A percentile compares a stretch with the other conserved stretches of the same genome.
Evolutionary conservation across 2,329 filamentous ascomycete genomes (phyloP).

Genomic region (Westerdykella ornata): DNA sequence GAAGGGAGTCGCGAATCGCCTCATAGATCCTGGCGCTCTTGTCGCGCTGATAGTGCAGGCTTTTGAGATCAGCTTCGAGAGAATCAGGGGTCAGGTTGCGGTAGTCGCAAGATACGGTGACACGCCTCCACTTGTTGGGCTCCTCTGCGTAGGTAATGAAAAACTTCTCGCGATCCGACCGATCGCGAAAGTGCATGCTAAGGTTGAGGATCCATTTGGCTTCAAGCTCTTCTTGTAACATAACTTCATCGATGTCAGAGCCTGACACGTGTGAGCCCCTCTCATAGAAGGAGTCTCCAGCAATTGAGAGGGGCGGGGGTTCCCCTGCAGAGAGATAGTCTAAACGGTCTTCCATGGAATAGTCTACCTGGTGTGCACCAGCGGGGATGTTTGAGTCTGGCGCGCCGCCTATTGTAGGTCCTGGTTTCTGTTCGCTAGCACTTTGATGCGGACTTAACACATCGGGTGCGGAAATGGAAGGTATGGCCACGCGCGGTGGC

Average conservation of each 20-base stretch:
- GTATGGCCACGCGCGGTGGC: conserved; percentile 32
- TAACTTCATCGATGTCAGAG: conserved; percentile 47
- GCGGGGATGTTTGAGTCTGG: conserved; percentile 28
- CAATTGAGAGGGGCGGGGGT: conserved; percentile 23
- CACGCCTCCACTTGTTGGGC: conserved; percentile 71
- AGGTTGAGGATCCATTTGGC: conserved; percentile 91
- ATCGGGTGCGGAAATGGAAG: conserved; percentile 38
- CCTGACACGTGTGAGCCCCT: conserved; percentile 29
- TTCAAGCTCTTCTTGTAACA: conserved; percentile 76
- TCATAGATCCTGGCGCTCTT: conserved; percentile 93
- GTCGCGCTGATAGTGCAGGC: conserved; percentile 76
- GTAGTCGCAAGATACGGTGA: conserved; percentile 93
- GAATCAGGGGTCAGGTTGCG: conserved; percentile 71
- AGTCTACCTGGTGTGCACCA: conserved; percentile 33
- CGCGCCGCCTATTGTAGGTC: conserved; percentile 27
- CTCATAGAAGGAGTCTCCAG: conserved; percentile 25
- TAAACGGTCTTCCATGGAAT: conserved; percentile 18
- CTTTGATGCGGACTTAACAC: conserved; percentile 27
- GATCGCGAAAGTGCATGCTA: conserved; percentile 96
- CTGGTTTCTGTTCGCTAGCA: conserved; percentile 18
- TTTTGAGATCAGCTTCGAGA: conserved; percentile 73
- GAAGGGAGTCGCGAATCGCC: conserved; percentile 81
- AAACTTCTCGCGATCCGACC: conserved; percentile 90
- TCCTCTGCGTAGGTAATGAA: conserved; percentile 89
- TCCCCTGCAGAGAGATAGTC: conserved; percentile 18